Evolutionary conservation across 1,284 basidiomycete genomes (phyloP), one percentile per base, ranked within the genome.

Genomic region (Athelia sp.): DNA sequence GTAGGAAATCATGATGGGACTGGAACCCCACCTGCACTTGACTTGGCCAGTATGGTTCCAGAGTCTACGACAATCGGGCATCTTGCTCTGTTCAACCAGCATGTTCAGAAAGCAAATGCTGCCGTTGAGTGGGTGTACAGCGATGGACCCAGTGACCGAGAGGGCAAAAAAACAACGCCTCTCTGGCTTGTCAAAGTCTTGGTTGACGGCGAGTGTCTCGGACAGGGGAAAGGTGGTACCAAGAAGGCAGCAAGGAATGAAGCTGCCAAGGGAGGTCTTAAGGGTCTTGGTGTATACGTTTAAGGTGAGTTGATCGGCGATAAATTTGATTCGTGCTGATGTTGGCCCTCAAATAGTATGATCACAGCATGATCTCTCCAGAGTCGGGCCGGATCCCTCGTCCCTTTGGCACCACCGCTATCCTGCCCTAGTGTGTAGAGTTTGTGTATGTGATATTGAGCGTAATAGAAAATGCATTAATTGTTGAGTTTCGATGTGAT

Each of bases 171-270:
- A 60, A 76, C 78, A 17, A 89, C 86, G 18, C 85, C 87, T 4
- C 75, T 87, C 52, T 90, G 87, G 87, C 71, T 66, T 50, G 86
- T 79, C 44, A 76, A 69, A 50, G 82, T 82, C 43, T 66, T 81
- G 47, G 76, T 89, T 47, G 74, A 82, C 47, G 78, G 77, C 1
- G 68, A 78, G 51, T 67, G 73, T 45, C 72, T 76, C 63, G 86
- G 86, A 2, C 61, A 60, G 14, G 87, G 87, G 1, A 72, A 67
- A 48, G 87, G 85, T 8, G 78, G 73, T 55, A 87, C 85, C 43
- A 90, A 90, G 75, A 87, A 84, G 62, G 75, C 76, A 2, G 87
- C 87, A 1, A 75, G 82, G 60, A 88, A 88, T 58, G 87, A 81
- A 54, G 82, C 82, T 2, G 82, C 82, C 23, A 83, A 80, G 59